Percentiles rank a stretch among this genome's conserved stretches.
These are phyloP conservation scores for Sclerotinia glacialis DNA, from an alignment of 2,329 filamentous ascomycete species.

Conservation along the genomic window DNA sequence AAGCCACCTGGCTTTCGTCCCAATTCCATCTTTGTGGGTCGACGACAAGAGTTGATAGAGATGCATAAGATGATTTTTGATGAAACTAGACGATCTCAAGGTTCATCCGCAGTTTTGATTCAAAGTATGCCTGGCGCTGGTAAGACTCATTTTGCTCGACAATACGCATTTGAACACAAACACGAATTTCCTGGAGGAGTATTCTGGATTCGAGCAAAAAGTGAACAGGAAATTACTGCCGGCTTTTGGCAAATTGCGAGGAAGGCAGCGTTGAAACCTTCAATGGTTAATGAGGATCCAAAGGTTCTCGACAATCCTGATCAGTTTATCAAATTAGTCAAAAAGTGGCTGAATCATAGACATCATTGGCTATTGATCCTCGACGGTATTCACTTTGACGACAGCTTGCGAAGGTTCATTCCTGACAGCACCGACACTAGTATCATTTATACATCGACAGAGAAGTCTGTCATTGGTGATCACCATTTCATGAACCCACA, in stretches of 20 bases:
- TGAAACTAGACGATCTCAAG: conserved; percentile 51
- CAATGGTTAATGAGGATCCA: conserved; percentile 36
- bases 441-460: conserved; percentile 67
- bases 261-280: conserved; percentile 48
- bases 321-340: conserved; percentile 56
- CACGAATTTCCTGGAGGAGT: conserved; percentile 61
- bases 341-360: conserved; percentile 58
- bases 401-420: conserved; percentile 58
- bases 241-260: conserved; percentile 66
- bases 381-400: conserved; percentile 63
- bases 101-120: conserved; percentile 62
- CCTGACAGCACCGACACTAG: conserved; percentile 61
- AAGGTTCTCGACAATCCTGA: conserved; percentile 38
- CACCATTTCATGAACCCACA: conserved; percentile 58
- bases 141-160: conserved; percentile 65
- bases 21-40: conserved; percentile 62
- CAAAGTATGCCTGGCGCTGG: conserved; percentile 64
- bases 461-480: conserved; percentile 54
- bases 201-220: conserved; percentile 67
- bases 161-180: conserved; percentile 63
- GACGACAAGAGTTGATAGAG: conserved; percentile 55
- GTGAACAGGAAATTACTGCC: conserved; percentile 54
- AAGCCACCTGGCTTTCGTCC: conserved; percentile 58
- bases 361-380: conserved; percentile 67
- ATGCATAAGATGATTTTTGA: conserved; percentile 60